phyloP scores from a whole-genome alignment of 768 basidiomycete species.

The Hygrocybe punicea region DNA sequence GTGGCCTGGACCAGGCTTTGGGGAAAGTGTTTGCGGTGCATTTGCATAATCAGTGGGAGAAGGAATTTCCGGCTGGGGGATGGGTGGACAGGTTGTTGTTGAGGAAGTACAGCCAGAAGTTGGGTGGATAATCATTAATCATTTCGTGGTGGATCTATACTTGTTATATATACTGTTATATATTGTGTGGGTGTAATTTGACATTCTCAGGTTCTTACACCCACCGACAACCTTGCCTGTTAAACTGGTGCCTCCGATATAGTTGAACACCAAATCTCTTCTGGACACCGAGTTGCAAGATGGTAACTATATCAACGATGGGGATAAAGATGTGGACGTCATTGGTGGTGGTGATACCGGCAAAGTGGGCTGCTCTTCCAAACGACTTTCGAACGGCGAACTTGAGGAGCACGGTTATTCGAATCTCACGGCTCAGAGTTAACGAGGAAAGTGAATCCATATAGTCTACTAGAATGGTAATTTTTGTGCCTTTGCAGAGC shows the following conservation, averaged over 20 bases:
- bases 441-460: too few species aligned
- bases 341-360: slow-evolving; percentile 97
- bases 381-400: too few species aligned
- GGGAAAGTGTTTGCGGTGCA: slow-evolving; percentile 82
- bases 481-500: slow-evolving; percentile 49
- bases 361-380: too few species aligned
- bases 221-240: too few species aligned
- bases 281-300: slow-evolving; percentile 81
- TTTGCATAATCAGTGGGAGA: slow-evolving; percentile 95
- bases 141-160: too few species aligned
- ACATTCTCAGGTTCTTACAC: too few species aligned
- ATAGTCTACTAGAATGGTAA: slow-evolving; percentile 50
- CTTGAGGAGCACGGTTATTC: too few species aligned
- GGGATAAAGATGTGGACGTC: slow-evolving; percentile 94
- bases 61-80: slow-evolving; percentile 73
- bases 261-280: slow-evolving; percentile 87
- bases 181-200: too few species aligned
- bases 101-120: slow-evolving; percentile 51
- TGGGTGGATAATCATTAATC: slow-evolving; percentile 16
- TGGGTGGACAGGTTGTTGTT: slow-evolving; percentile 86
- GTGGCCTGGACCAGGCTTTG: slow-evolving; percentile 58
- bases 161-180: too few species aligned
- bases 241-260: too few species aligned
- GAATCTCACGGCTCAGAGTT: too few species aligned
- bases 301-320: slow-evolving; percentile 77